These are phyloP conservation scores for Yamagishiella unicocca DNA, from an alignment of 139 green algal species.

Conservation along the genomic window DNA sequence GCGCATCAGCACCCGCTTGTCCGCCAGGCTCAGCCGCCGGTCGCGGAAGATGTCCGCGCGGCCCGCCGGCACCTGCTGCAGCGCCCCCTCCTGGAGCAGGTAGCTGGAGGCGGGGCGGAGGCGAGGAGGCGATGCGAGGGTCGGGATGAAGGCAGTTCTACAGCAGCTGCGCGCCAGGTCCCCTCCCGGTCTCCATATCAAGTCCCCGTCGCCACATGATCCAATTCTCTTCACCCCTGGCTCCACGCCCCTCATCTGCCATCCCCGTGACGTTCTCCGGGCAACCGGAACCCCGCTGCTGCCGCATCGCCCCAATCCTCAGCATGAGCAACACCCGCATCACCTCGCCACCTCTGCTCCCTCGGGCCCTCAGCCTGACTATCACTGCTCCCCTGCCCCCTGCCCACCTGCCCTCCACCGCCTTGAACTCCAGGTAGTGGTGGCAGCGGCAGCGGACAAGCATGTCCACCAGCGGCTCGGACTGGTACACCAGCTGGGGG, in stretches of 20 bases:
- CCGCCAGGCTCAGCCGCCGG: constrained; percentile 63
- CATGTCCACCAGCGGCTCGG: constrained; percentile 79
- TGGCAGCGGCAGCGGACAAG: constrained; percentile 80
- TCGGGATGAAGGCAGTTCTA: background rate
- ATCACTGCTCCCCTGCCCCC: background rate
- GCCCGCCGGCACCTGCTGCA: constrained; percentile 76
- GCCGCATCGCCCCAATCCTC: too few relatives aligned
- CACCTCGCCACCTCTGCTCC: too few relatives aligned
- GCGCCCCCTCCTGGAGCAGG: constrained; percentile 48
- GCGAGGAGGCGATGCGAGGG: background rate
- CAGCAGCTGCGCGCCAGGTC: too few relatives aligned
- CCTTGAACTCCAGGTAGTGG: constrained; percentile 93
- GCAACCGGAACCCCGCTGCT: too few relatives aligned
- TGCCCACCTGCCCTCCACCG: constrained; percentile 73
- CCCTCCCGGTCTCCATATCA: too few relatives aligned
- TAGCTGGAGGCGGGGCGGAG: constrained; percentile 54
- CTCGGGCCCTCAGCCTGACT: background rate
- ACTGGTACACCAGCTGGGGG: constrained; percentile 80
- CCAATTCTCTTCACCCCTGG: too few relatives aligned
- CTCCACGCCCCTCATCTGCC: too few relatives aligned
- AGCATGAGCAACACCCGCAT: too few relatives aligned
- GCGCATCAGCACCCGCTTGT: constrained; percentile 86
- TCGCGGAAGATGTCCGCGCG: constrained; percentile 88
- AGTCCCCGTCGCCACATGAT: too few relatives aligned
- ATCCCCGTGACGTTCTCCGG: too few relatives aligned